Base-by-base conservation (phyloP, 2,329 filamentous ascomycete species). In the Colletotrichum sp. region DNA sequence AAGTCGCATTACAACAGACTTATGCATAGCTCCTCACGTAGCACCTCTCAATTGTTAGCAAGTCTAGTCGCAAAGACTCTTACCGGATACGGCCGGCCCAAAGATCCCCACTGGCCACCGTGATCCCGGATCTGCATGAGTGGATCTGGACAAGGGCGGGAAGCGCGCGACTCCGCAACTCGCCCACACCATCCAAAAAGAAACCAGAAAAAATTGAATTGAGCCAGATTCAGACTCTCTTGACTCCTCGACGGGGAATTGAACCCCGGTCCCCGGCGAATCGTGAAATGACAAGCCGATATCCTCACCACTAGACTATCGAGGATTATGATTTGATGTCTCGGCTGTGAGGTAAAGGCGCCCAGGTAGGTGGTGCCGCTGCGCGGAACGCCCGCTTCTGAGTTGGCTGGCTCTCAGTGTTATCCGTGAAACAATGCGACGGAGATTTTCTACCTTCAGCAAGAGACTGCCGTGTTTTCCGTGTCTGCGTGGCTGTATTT, bases 401-500 rank as follows among this genome's bases (percentile, higher is more conserved):
- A 26, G 26, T 26, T 26, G 26, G 26, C 26, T 26, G 26, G 26
- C 26, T 26, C 26, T 26, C 26, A 34, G 14, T 34, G 34, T 36
- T 36, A 36, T 36, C 13, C 4, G 34, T 36, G 34, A 36, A 36
- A 36, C 34, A 36, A 34, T 34, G 26, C 26, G 26, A 26, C 26
- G 26, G 26, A 26, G 26, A 26, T 26, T 26, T 26, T 26, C 26
- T 26, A 26, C 26, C 26, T 34, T 34, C 34, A 36, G 18, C 2
- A 3, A 43, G 39, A n/a, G 1, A 12, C 0, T 43, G 9, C 2
- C 5, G 1, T 10, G 9, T 43, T 10, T 10, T 6, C 9, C 0
- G 39, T n/a, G 18, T n/a, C 18, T 43, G 2, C 1, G 8, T 48
- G 9, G 39, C 18, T 0, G 18, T 12, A 7, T n/a, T n/a, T 48